Base-by-base conservation (phyloP, 495 filamentous ascomycete species). In the Chlorociboria aeruginascens region DNA sequence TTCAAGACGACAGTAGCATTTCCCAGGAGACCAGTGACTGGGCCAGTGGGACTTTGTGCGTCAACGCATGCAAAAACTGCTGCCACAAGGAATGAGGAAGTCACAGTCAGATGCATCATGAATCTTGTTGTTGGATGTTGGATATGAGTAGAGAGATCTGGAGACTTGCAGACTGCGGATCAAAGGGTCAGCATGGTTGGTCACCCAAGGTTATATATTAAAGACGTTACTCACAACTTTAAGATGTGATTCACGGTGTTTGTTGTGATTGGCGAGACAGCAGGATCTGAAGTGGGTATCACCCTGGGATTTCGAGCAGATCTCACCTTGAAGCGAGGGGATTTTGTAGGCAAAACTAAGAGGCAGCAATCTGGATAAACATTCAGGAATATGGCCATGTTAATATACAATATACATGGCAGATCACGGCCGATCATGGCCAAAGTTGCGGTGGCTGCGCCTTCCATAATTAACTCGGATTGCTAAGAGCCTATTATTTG, bases 1-100 rank as follows among this genome's bases (percentile, higher is more conserved):
- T 74, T 71, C n/a, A 55, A 66, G 3, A 78, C 69, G 31, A 71
- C 59, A 35, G 74, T 62, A 41, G 82, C 83, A 54, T 78, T 65
- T 34, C 72, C 74, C 16, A 73, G 61, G 43, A 67, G 38, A 45
- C 52, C 55, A 51, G 68, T 62, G 53, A 66, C 65, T 20, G 61
- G 57, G 8, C 54, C 61, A 9, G 56, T 59, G 16, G 45, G 50
- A 8, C 55, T 49, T 47, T 75, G 70, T 11, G 73, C 68, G 20
- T 51, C 48, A 45, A 61, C 69, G 28, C 71, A 56, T 12, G 63
- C 51, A 31, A 70, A 10, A 10, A 49, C 58, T 39, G 63, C 65
- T 17, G 60, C 48, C 35, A 68, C 56, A 30, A 76, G 50, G 49
- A 68, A 56, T 34, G 63, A 49, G 45, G 68, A n/a, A 48, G 72